phyloP scores from a whole-genome alignment of 2,329 filamentous ascomycete genomes.

The Arthroderma sp. region DNA sequence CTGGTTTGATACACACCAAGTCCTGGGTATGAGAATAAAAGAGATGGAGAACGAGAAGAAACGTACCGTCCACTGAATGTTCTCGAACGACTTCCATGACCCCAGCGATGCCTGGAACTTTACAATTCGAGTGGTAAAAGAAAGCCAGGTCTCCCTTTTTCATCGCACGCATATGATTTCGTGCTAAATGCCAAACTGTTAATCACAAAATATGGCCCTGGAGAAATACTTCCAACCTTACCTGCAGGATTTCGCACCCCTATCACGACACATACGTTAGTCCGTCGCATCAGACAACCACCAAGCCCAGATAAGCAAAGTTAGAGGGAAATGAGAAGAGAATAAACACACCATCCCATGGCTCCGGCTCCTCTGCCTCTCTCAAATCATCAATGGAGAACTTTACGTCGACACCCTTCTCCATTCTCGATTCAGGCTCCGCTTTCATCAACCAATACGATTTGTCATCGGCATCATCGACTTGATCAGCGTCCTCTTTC shows the following conservation, averaged over 20 bases:
- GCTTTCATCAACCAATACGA: conserved; percentile 76
- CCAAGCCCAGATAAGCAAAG: too few relatives aligned
- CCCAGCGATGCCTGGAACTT: conserved; percentile 74
- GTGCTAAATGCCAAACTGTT: conserved; percentile 46
- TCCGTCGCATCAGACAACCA: not conserved
- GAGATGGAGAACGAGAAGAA: conserved; percentile 16
- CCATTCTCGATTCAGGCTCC: conserved; percentile 73
- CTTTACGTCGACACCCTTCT: conserved; percentile 76
- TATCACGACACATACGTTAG: not conserved
- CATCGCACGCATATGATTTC: conserved; percentile 87
- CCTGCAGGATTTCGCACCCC: conserved; percentile 9
- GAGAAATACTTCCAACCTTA: too few relatives aligned
- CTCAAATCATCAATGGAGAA: conserved; percentile 90
- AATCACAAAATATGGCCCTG: too few relatives aligned
- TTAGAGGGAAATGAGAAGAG: not conserved
- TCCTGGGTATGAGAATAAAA: conserved; percentile 3
- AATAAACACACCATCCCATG: conserved; percentile 65
- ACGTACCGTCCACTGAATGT: conserved; percentile 59
- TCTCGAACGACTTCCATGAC: conserved; percentile 82
- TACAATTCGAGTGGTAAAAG: conserved; percentile 94
- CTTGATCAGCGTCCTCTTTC: not conserved
- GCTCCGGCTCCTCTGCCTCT: conserved; percentile 60
- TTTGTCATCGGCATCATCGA: conserved; percentile 8
- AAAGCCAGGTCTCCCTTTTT: conserved; percentile 83
- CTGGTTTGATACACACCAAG: too few relatives aligned